phyloP scores from a whole-genome alignment of 805 yeast genomes.

The Ogataea zsoltii region DNA sequence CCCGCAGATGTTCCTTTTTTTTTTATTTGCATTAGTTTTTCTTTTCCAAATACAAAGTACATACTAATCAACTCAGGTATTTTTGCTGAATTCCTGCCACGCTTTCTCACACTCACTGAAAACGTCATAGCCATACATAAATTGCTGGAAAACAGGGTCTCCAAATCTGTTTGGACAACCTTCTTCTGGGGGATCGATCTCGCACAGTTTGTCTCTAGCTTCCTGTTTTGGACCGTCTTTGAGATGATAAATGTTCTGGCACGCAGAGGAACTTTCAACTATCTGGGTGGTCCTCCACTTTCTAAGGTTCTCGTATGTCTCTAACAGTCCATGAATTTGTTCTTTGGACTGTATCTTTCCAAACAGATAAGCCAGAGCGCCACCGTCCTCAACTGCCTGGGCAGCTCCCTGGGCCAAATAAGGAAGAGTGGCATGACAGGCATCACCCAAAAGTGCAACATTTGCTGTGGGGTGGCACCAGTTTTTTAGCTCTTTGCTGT shows the following conservation, averaged over 20 bases:
- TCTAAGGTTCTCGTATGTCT: conserved; percentile 7
- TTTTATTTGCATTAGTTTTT: background rate
- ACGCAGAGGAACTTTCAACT: conserved; percentile 9
- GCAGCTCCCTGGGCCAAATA: conserved; percentile 16
- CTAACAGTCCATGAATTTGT: conserved; percentile 8
- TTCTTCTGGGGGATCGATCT: conserved; percentile 7
- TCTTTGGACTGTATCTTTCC: conserved; percentile 7
- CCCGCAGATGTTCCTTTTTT: background rate
- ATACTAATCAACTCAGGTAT: background rate
- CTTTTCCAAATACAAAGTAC: background rate
- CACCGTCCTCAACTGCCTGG: conserved; percentile 14
- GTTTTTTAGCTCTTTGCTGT: conserved; percentile 7
- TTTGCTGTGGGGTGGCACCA: conserved; percentile 11
- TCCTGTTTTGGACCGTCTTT: conserved; percentile 10
- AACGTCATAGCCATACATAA: conserved; percentile 13
- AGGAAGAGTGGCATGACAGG: conserved; percentile 14
- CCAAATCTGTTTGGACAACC: conserved; percentile 14
- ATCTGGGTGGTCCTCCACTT: conserved; percentile 12
- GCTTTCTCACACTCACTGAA: conserved; percentile 10
- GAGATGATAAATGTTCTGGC: conserved; percentile 12
- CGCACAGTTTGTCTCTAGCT: conserved; percentile 8
- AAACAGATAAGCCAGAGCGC: conserved; percentile 11
- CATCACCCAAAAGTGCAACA: conserved; percentile 13
- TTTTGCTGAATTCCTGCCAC: conserved; percentile 2
- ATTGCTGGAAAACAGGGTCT: conserved; percentile 12